Evolutionary conservation across 169 alveolate genomes (phyloP).

Genomic region (Cryptosporidium viatorum): DNA sequence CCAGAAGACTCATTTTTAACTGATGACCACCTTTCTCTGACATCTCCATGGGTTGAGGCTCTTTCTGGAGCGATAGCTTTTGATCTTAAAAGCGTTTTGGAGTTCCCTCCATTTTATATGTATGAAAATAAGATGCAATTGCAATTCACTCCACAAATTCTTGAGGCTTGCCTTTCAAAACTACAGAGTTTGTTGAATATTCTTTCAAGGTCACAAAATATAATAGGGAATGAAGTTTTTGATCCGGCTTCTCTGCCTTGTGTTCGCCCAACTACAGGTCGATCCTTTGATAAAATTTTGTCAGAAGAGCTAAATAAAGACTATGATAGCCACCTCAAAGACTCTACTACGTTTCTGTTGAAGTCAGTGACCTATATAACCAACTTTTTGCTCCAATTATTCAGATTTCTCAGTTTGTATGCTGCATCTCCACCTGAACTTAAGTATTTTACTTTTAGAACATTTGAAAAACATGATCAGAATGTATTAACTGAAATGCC

Average conservation of each 20-base stretch:
- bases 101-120: conserved; percentile 26
- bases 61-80: conserved; percentile 72
- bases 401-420: conserved; percentile 12
- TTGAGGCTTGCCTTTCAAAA: conserved; percentile 18
- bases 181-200: conserved; percentile 24
- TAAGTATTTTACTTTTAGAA: not conserved
- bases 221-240: conserved; percentile 54
- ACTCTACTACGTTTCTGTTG: conserved; percentile 28
- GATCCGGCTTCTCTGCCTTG: conserved; percentile 1
- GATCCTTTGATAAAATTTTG: conserved; percentile 3
- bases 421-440: conserved; percentile 4
- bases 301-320: conserved; percentile 26
- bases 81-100: conserved; percentile 25
- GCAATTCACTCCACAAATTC: not conserved
- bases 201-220: conserved; percentile 55
- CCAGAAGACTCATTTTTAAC: conserved; percentile 71
- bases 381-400: conserved; percentile 27
- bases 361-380: conserved; percentile 44
- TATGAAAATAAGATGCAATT: not conserved
- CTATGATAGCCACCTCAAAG: not conserved
- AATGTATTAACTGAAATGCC: conserved; percentile 45
- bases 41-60: conserved; percentile 75
- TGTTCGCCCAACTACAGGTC: not conserved
- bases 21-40: conserved; percentile 9
- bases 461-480: conserved; percentile 7